A percentile compares a stretch with the other conserved stretches of the same genome.
These are phyloP conservation scores for Emergomyces pasteurianus DNA, from an alignment of 2,329 filamentous ascomycete genomes.

Conservation along the genomic window DNA sequence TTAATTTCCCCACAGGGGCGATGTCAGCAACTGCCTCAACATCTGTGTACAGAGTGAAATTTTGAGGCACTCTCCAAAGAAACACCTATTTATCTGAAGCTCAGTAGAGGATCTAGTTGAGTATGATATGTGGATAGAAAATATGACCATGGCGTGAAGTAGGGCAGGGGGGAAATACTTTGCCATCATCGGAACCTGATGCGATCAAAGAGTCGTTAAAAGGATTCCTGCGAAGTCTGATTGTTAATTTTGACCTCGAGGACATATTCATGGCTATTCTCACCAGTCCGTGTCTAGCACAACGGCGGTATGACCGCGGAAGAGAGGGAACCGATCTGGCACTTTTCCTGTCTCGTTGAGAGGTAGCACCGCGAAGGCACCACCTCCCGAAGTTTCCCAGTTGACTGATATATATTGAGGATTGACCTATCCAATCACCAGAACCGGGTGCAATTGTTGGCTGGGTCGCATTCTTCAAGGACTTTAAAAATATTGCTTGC, in stretches of 20 bases:
- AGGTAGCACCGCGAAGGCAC: conserved; percentile 93
- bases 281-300: conserved; percentile 97
- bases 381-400: conserved; percentile 93
- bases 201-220: conserved; percentile 91
- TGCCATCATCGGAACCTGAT: conserved; percentile 91
- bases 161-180: conserved; percentile 37
- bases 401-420: conserved; percentile 94
- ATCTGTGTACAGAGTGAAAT: conserved; percentile 75
- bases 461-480: conserved; percentile 14
- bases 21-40: conserved; percentile 75
- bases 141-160: neutral
- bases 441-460: neutral
- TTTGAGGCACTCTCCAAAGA: conserved; percentile 85
- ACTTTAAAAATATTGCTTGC: neutral
- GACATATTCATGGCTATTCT: conserved; percentile 15
- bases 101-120: conserved; percentile 5
- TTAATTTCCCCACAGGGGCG: conserved; percentile 65
- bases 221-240: conserved; percentile 56
- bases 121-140: neutral
- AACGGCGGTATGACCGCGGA: conserved; percentile 87
- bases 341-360: conserved; percentile 78
- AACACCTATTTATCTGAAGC: conserved; percentile 47
- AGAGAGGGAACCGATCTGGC: conserved; percentile 86
- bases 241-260: conserved; percentile 6
- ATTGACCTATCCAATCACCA: conserved; percentile 56